Evolutionary conservation across 2,329 filamentous ascomycete species (phyloP).

Genomic region (Aureobasidium sp.): DNA sequence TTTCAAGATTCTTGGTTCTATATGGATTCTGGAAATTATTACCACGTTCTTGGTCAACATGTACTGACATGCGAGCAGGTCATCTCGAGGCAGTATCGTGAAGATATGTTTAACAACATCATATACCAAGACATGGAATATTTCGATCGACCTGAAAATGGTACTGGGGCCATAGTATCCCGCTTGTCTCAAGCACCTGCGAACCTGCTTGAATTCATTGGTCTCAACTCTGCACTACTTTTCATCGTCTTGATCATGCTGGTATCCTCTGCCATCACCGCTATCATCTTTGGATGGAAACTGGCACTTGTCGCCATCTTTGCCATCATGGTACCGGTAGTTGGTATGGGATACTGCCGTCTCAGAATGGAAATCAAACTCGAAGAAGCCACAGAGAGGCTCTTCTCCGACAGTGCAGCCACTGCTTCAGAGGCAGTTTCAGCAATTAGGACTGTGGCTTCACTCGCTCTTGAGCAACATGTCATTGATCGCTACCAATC

Average conservation of each 20-base stretch:
- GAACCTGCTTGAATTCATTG: conserved; percentile 40
- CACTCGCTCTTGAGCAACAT: conserved; percentile 56
- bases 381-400: conserved; percentile 24
- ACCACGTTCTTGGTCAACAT: no score
- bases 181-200: conserved; percentile 40
- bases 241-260: conserved; percentile 44
- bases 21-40: no score
- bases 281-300: conserved; percentile 32
- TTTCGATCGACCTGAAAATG: conserved; percentile 39
- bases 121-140: conserved; percentile 36
- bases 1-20: no score
- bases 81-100: neutral
- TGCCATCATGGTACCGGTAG: conserved; percentile 27
- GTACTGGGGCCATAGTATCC: conserved; percentile 37
- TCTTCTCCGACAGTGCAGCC: conserved; percentile 28
- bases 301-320: conserved; percentile 30
- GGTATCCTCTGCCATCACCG: conserved; percentile 24
- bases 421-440: conserved; percentile 31
- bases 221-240: conserved; percentile 35
- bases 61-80: neutral
- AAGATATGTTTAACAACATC: conserved; percentile 37
- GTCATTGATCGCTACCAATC: conserved; percentile 49
- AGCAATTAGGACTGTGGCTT: conserved; percentile 41
- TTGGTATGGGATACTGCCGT: conserved; percentile 29
- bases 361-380: conserved; percentile 29